Evolutionary conservation across 371 early-diverging fungal genomes (phyloP).

Genomic region (Actinomortierella ambigua): DNA sequence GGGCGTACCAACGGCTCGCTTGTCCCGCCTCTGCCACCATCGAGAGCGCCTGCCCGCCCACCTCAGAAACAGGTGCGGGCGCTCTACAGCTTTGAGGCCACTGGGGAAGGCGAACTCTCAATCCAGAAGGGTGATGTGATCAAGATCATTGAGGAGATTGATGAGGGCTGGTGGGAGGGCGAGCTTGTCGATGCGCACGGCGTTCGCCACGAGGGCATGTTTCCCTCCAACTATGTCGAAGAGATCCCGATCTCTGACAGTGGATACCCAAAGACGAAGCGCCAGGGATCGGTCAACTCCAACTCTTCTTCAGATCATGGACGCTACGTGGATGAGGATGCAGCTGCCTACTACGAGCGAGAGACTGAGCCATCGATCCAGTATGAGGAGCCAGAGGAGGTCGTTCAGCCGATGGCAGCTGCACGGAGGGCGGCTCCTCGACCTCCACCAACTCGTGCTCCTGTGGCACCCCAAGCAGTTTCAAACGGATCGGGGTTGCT

Average conservation of each 20-base stretch:
- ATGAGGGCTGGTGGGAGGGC: slow-evolving; percentile 92
- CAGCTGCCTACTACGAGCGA: slow-evolving; percentile 38
- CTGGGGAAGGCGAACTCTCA: slow-evolving; percentile 69
- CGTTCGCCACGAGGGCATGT: slow-evolving; percentile 63
- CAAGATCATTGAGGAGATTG: slow-evolving; percentile 73
- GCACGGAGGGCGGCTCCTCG: slow-evolving; percentile 42
- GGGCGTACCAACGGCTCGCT: slow-evolving; percentile 33
- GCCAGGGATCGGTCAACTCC: slow-evolving; percentile 38
- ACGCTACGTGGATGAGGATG: slow-evolving; percentile 31
- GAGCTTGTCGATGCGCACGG: slow-evolving; percentile 58
- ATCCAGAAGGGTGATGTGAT: slow-evolving; percentile 74
- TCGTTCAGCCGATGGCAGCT: slow-evolving; percentile 11
- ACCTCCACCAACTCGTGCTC: slow-evolving; percentile 18
- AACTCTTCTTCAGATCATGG: slow-evolving; percentile 24
- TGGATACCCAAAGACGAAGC: not conserved
- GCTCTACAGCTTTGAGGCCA: slow-evolving; percentile 71
- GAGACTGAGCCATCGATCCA: slow-evolving; percentile 36
- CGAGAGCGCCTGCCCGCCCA: slow-evolving; percentile 5
- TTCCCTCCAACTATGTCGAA: slow-evolving; percentile 86
- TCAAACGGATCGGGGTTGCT: slow-evolving; percentile 13
- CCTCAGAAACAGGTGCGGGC: slow-evolving; percentile 57
- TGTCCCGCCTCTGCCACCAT: slow-evolving; percentile 18
- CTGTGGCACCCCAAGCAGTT: slow-evolving; percentile 1
- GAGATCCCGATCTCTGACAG: slow-evolving; percentile 27
- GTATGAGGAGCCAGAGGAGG: slow-evolving; percentile 43